Conservation (phyloP, 768 basidiomycete species). For the Amanita brunnescens region DNA sequence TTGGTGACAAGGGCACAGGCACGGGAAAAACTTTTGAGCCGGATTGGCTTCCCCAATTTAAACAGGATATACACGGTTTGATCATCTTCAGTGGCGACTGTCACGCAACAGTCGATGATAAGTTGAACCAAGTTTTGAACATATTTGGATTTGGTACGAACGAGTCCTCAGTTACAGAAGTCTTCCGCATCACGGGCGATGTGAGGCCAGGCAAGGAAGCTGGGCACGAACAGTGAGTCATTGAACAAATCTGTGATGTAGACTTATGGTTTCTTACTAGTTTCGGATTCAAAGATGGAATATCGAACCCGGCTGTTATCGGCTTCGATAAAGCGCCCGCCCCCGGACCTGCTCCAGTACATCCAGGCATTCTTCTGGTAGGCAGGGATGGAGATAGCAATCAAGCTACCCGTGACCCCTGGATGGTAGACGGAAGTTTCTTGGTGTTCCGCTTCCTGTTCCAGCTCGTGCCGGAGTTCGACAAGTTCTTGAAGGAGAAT, state of each 20-base stretch:
- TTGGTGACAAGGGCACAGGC: slow-evolving; percentile 28
- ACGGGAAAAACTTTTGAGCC: slow-evolving; percentile 21
- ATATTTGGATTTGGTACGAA: slow-evolving; percentile 25
- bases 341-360: slow-evolving; percentile 30
- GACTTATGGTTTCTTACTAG: slow-evolving; percentile 13
- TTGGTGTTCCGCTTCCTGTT: slow-evolving; percentile 42
- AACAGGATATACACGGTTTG: slow-evolving; percentile 38
- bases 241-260: not conserved
- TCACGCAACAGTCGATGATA: slow-evolving; percentile 27
- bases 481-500: slow-evolving; percentile 34
- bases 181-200: slow-evolving; percentile 29
- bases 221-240: slow-evolving; percentile 40
- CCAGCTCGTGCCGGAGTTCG: slow-evolving; percentile 45
- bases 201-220: slow-evolving; percentile 34
- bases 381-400: slow-evolving; percentile 34
- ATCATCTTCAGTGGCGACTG: slow-evolving; percentile 41
- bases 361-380: slow-evolving; percentile 34
- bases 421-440: slow-evolving; percentile 44
- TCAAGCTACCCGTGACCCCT: slow-evolving; percentile 22
- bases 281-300: slow-evolving; percentile 45
- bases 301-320: slow-evolving; percentile 39
- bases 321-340: slow-evolving; percentile 28
- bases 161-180: slow-evolving; percentile 27
- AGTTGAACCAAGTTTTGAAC: slow-evolving; percentile 22
- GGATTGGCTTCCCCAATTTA: slow-evolving; percentile 42